Evolutionary conservation across 768 basidiomycete genomes (phyloP).

Genomic region (Candolleomyces eurysporus): DNA sequence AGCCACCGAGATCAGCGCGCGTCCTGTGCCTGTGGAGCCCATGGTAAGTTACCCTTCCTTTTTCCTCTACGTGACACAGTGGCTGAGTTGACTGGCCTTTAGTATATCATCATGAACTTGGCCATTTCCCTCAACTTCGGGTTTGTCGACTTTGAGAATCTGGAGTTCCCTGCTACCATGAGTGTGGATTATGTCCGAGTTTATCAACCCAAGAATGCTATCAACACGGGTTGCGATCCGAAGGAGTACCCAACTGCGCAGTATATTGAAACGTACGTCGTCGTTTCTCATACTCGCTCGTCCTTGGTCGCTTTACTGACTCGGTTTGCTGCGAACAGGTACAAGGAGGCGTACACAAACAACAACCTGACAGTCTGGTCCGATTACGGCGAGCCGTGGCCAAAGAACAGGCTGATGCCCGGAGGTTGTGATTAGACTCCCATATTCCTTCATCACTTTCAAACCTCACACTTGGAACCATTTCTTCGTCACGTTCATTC

Average conservation of each 20-base stretch:
- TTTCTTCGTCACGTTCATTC: too few species aligned
- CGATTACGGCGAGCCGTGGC: slow-evolving; percentile 49
- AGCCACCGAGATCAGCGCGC: slow-evolving; percentile 45
- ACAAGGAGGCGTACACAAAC: slow-evolving; percentile 66
- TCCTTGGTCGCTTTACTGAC: neutral
- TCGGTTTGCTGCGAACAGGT: slow-evolving; percentile 20
- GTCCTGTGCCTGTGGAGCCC: slow-evolving; percentile 65
- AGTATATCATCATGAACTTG: slow-evolving; percentile 84
- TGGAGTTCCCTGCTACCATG: slow-evolving; percentile 69
- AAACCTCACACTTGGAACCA: too few species aligned
- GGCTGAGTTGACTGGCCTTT: neutral
- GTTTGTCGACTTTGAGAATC: slow-evolving; percentile 55
- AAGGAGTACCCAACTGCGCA: slow-evolving; percentile 63
- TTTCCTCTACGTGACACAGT: slow-evolving; percentile 10
- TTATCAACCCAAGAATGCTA: slow-evolving; percentile 65
- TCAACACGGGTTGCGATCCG: slow-evolving; percentile 82
- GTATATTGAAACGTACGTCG: slow-evolving; percentile 60
- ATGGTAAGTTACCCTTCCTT: slow-evolving; percentile 43
- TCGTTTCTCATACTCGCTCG: neutral
- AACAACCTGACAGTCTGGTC: slow-evolving; percentile 69
- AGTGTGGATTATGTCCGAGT: slow-evolving; percentile 81
- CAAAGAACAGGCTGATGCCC: slow-evolving; percentile 43
- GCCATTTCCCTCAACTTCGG: slow-evolving; percentile 82
- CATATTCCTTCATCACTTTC: neutral
- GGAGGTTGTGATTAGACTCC: neutral